Base-by-base conservation (phyloP, 2,329 filamentous ascomycete species). In the Bipolaris gigantea region DNA sequence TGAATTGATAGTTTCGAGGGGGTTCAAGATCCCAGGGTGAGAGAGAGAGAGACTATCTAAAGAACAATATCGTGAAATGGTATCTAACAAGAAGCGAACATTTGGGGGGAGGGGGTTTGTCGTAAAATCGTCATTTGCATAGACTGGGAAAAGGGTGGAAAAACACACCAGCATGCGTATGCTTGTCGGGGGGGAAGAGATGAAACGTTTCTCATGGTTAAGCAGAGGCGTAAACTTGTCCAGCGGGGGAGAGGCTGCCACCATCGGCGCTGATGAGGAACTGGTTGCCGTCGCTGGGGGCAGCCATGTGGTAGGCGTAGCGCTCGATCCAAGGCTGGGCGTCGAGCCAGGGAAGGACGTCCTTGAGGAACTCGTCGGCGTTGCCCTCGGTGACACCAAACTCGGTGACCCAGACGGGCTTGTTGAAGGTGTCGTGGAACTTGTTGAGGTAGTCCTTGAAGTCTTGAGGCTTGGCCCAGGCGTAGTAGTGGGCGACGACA, bases 371-470 rank as follows among this genome's bases (percentile, higher is more conserved):
- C 2, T 53, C 40, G 4, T 63, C 53, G 13, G 56, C 57, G 39
- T 64, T 57, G 19, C 63, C 64, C n/a, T 64, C 63, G 6, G 59
- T 67, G 18, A 68, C 57, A 21, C 64, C 69, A 50, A 74, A 75
- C 56, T 75, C 73, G 18, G 67, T 74, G 45, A 75, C 57, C 72
- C 73, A 75, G 46, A 75, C 56, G 9, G 67, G 67, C 63, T 65
- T 67, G 43, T 62, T 61, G 50, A 65, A 63, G 19, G 57, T 57
- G 23, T 64, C 27, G 58, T 70, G 59, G 48, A 72, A 68, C 33
- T 68, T 65, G 5, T 18, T 53, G 18, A 73, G 84, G 57, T 75
- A 70, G 47, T 61, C 57, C 49, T 72, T 67, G 64, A 76, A 75
- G 51, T 68, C 63, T 8, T 63, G 57, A 35, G 70, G 59, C 39